These are phyloP conservation scores for Kwoniella mangroviensis DNA, from an alignment of 768 basidiomycete genomes.

Conservation along the genomic window DNA sequence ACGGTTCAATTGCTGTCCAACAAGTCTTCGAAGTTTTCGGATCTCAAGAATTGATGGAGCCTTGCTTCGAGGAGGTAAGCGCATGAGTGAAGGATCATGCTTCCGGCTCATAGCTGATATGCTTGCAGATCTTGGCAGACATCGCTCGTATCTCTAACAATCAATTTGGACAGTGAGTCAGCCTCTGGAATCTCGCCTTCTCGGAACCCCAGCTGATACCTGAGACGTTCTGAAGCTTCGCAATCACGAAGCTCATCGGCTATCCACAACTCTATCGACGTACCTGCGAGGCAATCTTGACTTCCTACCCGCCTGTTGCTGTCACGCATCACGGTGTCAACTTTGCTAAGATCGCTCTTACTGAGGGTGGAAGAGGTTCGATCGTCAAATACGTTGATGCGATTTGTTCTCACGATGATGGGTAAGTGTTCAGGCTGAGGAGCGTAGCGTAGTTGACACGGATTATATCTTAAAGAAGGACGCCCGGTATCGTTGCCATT, in stretches of 20 bases:
- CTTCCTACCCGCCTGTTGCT: conserved; percentile 48
- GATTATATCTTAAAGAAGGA: too few species aligned
- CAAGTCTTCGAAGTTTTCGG: conserved; percentile 55
- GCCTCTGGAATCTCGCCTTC: not conserved
- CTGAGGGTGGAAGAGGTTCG: conserved; percentile 37
- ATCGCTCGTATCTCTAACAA: conserved; percentile 52
- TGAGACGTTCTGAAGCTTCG: conserved; percentile 34
- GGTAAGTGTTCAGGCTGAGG: too few species aligned
- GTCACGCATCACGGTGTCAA: conserved; percentile 53
- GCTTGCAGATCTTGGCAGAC: conserved; percentile 38
- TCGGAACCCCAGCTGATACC: not conserved
- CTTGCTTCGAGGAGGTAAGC: conserved; percentile 46
- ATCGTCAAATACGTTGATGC: conserved; percentile 48
- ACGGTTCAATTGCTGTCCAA: conserved; percentile 53
- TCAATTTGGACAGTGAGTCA: conserved; percentile 54
- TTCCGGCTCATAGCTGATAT: conserved; percentile 12
- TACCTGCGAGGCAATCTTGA: conserved; percentile 48
- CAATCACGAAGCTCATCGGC: conserved; percentile 52
- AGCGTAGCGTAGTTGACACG: too few species aligned
- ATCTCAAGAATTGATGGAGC: conserved; percentile 45
- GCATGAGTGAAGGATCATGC: not conserved
- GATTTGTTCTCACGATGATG: conserved; percentile 43
- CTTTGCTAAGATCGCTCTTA: conserved; percentile 51
- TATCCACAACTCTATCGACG: conserved; percentile 32
- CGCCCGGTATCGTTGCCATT: conserved; percentile 52